A percentile compares a stretch with the other conserved stretches of the same genome.
phyloP scores from a whole-genome alignment of 176 grass and related monocot species.

The Luzula sylvatica region DNA sequence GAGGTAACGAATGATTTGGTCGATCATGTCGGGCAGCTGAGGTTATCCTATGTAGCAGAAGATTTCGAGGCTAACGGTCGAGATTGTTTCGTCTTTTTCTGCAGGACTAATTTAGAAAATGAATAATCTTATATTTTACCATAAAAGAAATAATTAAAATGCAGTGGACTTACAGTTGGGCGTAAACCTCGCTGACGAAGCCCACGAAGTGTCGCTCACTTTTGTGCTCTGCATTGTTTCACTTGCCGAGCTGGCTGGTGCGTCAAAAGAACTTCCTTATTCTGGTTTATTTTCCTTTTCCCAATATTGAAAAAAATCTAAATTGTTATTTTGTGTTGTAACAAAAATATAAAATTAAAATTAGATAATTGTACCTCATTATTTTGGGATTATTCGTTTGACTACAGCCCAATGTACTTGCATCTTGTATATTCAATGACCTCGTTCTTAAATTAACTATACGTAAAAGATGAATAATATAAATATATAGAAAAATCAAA shows the following conservation, averaged over 20 bases:
- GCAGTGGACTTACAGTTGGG: conserved; percentile 49
- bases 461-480: neutral
- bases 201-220: conserved; percentile 27
- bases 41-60: conserved; percentile 1
- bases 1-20: conserved; percentile 39
- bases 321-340: too few relatives aligned
- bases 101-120: conserved; percentile 6
- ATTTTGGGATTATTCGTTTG: neutral
- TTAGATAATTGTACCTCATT: too few relatives aligned
- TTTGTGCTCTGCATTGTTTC: conserved; percentile 36
- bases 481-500: too few relatives aligned
- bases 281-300: conserved; percentile 5
- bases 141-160: neutral
- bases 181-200: conserved; percentile 68
- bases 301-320: too few relatives aligned
- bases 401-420: neutral
- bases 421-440: conserved; percentile 12
- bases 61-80: conserved; percentile 17
- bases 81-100: conserved; percentile 33
- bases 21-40: neutral
- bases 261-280: conserved; percentile 1
- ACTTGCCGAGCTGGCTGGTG: conserved; percentile 20
- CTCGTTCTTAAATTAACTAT: conserved; percentile 15
- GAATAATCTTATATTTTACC: conserved; percentile 14
- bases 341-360: neutral